Base-by-base conservation (phyloP, 2,329 filamentous ascomycete species). In the Triangularia setosa region DNA sequence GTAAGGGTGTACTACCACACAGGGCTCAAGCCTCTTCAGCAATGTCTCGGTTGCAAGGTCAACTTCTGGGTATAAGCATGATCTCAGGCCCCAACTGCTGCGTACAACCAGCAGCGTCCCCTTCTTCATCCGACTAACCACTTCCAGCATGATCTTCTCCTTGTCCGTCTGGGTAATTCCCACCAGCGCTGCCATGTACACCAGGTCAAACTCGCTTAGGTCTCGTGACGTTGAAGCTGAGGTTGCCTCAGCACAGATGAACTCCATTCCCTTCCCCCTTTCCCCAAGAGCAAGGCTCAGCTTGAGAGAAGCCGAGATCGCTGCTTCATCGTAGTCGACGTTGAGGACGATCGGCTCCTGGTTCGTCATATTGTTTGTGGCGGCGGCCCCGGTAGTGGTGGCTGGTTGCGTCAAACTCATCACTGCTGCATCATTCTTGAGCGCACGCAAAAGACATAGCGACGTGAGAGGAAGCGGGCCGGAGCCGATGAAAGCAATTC, bases 141-240 rank as follows among this genome's bases (percentile, higher is more conserved):
- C 67, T 0, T 68, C 68, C 6, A 67, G 61, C 1, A 84, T 59
- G 23, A 83, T 76, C 0, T 48, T 63, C 33, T 80, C 71, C 69
- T 84, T 84, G 1, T 78, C 72, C 0, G 60, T 35, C n/a, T 78
- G 76, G 0, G 75, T 74, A 11, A 72, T 71, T 0, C 82, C 82
- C 0, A 84, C 82, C 0, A 84, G 70, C 1, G 81, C 81, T 2
- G 82, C 82, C 3, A 84, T 69, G 67, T 80, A 83, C 0, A 84
- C 79, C 0, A 83, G 78, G 58, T 83, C 78, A 54, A 77, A 80
- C 0, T 65, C 63, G 0, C 60, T 63, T 65, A 81, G 75, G 16
- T 73, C 69, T 27, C 25, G 21, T 6, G 25, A 63, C 6, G 64
- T 61, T 0, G 65, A 14, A 27, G 58, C 35, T 1, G 68, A 65